Evolutionary conservation across 208 protist genomes (phyloP).

Genomic region (Acanthamoeba sp.): DNA sequence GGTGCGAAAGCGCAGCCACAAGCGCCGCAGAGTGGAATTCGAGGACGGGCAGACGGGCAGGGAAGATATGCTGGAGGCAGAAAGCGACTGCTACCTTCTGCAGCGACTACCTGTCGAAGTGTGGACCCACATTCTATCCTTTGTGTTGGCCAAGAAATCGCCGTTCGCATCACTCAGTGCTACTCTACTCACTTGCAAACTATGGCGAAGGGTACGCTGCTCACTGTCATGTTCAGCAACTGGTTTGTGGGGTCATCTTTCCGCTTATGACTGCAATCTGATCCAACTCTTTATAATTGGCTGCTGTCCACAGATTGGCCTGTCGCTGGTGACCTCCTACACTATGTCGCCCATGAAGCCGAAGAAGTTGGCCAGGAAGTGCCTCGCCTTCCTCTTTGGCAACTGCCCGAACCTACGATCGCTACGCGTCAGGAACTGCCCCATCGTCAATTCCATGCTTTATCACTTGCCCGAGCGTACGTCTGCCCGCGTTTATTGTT

Average conservation of each 20-base stretch:
- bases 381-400: slow-evolving; percentile 43
- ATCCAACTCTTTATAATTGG: not conserved
- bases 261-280: no score
- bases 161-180: slow-evolving; percentile 21
- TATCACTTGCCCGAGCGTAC: slow-evolving; percentile 33
- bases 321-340: slow-evolving; percentile 46
- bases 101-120: slow-evolving; percentile 23
- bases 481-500: not conserved
- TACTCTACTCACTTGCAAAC: slow-evolving; percentile 24
- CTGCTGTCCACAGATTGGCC: not conserved
- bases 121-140: slow-evolving; percentile 24
- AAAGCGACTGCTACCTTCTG: not conserved
- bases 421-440: slow-evolving; percentile 36
- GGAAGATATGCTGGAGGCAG: not conserved
- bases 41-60: not conserved
- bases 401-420: slow-evolving; percentile 52
- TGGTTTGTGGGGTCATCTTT: no score
- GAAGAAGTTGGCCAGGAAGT: slow-evolving; percentile 51
- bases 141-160: slow-evolving; percentile 20
- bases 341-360: slow-evolving; percentile 37
- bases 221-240: no score
- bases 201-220: slow-evolving; percentile 11
- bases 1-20: not conserved
- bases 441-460: slow-evolving; percentile 54
- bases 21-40: not conserved